Evolutionary conservation across 208 protist species (phyloP).

Genomic region (Leishmania amazonensis): DNA sequence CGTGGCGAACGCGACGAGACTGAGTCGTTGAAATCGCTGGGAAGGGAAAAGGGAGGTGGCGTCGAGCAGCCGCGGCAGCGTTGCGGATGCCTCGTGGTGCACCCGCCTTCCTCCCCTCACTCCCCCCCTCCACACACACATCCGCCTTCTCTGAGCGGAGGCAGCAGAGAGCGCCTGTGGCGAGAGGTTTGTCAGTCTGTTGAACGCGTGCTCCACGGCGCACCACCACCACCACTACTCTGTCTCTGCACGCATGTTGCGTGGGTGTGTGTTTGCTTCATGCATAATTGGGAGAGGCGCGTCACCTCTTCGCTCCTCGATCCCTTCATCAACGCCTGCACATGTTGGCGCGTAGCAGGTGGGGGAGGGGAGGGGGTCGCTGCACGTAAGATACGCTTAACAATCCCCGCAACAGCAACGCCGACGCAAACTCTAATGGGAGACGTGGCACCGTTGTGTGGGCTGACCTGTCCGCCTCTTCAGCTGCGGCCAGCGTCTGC

Average conservation of each 20-base stretch:
- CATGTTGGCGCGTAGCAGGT: background rate
- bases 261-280: background rate
- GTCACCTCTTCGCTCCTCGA: background rate
- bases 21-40: background rate
- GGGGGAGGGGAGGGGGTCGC: no score
- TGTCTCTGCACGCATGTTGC: no score
- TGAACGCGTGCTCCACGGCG: background rate
- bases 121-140: no score
- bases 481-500: background rate
- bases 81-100: background rate
- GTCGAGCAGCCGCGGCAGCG: background rate
- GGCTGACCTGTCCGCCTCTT: background rate
- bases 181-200: background rate
- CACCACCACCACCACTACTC: background rate
- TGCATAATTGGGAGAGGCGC: no score
- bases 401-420: background rate
- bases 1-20: background rate
- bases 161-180: background rate
- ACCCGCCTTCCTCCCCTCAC: background rate
- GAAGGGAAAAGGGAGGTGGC: background rate
- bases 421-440: no score
- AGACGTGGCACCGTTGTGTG: background rate
- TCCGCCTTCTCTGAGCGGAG: background rate
- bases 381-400: background rate
- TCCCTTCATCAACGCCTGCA: background rate